phyloP scores from a whole-genome alignment of 1,284 basidiomycete species.

The Xerocomus nothofagi region DNA sequence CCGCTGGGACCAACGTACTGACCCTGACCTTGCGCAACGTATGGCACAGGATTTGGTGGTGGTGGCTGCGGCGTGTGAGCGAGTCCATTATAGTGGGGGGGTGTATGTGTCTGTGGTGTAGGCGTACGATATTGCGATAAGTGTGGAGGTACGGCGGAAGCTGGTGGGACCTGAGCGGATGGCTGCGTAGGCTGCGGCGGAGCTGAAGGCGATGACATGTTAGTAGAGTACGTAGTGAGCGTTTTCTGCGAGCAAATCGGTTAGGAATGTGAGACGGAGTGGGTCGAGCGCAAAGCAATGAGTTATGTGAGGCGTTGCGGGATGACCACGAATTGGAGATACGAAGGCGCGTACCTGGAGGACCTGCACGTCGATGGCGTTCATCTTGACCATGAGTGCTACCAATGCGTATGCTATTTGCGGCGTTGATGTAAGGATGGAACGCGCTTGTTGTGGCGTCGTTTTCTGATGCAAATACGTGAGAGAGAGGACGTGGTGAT shows the following conservation, averaged over 20 bases:
- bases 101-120: constrained; percentile 41
- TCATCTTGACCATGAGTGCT: constrained; percentile 71
- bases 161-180: constrained; percentile 25
- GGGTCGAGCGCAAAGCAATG: neutral
- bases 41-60: constrained; percentile 22
- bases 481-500: neutral
- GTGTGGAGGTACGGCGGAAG: constrained; percentile 47
- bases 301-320: neutral
- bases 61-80: constrained; percentile 32
- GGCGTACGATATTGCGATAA: constrained; percentile 45
- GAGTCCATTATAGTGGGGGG: constrained; percentile 30
- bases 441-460: constrained; percentile 63
- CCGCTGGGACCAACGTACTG: constrained; percentile 20
- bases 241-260: constrained; percentile 34
- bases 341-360: constrained; percentile 52
- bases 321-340: neutral
- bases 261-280: constrained; percentile 1
- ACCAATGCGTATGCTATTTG: constrained; percentile 75
- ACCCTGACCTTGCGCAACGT: constrained; percentile 22
- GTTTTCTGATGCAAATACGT: constrained; percentile 53
- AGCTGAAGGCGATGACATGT: constrained; percentile 29
- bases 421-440: constrained; percentile 68
- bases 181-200: constrained; percentile 29
- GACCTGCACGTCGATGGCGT: constrained; percentile 69
- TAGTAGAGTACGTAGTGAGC: constrained; percentile 34